Conservation (phyloP, 169 alveolate species). For the Blepharisma undulans region DNA sequence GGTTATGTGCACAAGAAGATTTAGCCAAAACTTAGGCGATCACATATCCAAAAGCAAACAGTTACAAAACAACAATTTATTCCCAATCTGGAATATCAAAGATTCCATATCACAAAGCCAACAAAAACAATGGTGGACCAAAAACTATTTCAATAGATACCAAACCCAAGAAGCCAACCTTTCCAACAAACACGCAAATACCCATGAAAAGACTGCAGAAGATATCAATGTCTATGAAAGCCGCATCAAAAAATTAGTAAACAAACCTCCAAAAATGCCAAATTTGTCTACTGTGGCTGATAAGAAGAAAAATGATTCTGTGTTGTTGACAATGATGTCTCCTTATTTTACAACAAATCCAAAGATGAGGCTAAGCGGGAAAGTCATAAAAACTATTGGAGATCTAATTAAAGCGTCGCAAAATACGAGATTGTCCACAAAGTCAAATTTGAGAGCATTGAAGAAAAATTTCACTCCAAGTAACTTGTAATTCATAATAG, state of each 20-base stretch:
- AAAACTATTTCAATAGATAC: neutral
- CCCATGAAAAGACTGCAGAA: neutral
- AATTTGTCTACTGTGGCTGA: neutral
- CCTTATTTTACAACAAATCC: neutral
- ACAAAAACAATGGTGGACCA: neutral
- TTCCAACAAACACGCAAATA: neutral
- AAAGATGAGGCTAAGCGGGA: neutral
- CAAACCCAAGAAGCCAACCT: neutral
- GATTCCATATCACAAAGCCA: neutral
- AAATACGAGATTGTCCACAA: neutral
- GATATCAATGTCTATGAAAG: neutral
- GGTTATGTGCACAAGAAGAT: neutral
- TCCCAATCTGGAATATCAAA: neutral
- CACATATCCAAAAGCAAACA: neutral
- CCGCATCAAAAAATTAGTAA: neutral
- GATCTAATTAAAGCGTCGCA: neutral
- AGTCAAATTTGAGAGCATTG: neutral
- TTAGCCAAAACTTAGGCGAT: neutral
- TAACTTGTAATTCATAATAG: neutral
- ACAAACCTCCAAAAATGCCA: neutral
- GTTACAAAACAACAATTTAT: neutral
- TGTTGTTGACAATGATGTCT: neutral
- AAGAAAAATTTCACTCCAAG: neutral
- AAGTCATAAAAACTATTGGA: neutral
- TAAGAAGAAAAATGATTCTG: neutral